Base-by-base conservation (phyloP, 805 yeast species). In the Scheffersomyces lignosus region DNA sequence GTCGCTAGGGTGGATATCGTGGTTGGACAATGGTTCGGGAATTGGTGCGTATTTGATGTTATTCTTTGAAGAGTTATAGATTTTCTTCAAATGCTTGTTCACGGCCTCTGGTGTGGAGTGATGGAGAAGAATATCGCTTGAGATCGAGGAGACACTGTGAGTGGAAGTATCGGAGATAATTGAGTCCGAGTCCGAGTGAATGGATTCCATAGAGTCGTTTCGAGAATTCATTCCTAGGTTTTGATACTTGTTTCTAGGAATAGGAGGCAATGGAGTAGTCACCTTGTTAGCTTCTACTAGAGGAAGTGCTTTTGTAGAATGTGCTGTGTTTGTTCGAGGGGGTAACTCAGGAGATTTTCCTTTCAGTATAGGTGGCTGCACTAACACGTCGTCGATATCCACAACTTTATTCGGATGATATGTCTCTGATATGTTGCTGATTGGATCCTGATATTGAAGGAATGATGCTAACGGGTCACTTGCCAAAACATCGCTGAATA, bases 21-120 rank as follows among this genome's bases (percentile, higher is more conserved):
- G 38, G 18, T 36, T 29, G 3, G 42, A 27, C 22, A 35, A 31
- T 16, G 29, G 20, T 12, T 42, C 27, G 0, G 50, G 40, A 2
- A 61, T 41, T 3, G 73, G 73, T 12, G 65, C 59, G 13, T 27
- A 36, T 4, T 44, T 49, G 33, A 66, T 64, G 4, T 56, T 56
- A 40, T 67, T 67, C 39, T 68, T 68, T 29, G 53, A 44, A 6
- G 48, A 36, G 43, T 67, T 68, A 40, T 65, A 67, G 10, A 64
- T 30, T 28, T 49, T 56, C 9, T 42, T 34, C 27, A 66, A 43
- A 22, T 50, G 46, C 28, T 49, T 36, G 30, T 49, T 50, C 24
- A 51, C 37, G 10, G 34, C 31, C 14, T 56, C 60, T 10, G 47
- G 43, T 6, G 45, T 36, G 2, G 50, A 26, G 25, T 44, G 43